Conservation (phyloP, 768 basidiomycete species). For the Tricholoma furcatifolium region DNA sequence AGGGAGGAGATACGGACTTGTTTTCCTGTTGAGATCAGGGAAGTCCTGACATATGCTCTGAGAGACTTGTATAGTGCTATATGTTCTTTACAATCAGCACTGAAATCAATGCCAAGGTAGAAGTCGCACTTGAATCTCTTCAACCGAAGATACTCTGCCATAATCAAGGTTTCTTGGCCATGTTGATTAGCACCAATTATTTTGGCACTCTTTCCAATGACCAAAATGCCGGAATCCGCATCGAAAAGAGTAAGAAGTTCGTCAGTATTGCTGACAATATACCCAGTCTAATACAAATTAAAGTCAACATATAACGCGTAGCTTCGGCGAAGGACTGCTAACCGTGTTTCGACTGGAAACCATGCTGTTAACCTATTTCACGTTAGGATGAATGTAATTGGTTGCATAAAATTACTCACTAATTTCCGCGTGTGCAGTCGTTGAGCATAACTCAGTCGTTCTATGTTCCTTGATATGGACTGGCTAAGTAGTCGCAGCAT, state of each 20-base stretch:
- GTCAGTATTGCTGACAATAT: constrained; percentile 78
- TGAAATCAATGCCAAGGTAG: not conserved
- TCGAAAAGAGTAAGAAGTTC: constrained; percentile 78
- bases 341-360: constrained; percentile 64
- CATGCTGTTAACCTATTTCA: constrained; percentile 63
- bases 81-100: not conserved
- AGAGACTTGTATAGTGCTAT: constrained; percentile 67
- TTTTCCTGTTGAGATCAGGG: constrained; percentile 63
- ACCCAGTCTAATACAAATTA: constrained; percentile 46
- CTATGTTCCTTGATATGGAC: constrained; percentile 77
- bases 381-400: constrained; percentile 5
- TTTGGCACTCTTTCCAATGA: constrained; percentile 70
- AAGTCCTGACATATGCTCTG: constrained; percentile 69
- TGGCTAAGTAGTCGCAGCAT: constrained; percentile 80
- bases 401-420: constrained; percentile 31
- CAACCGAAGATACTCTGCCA: constrained; percentile 76
- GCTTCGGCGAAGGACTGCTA: constrained; percentile 11
- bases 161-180: constrained; percentile 75
- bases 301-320: not conserved
- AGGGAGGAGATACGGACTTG: constrained; percentile 26
- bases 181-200: constrained; percentile 68
- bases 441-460: constrained; percentile 75
- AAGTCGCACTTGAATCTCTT: constrained; percentile 57
- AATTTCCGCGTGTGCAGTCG: constrained; percentile 74
- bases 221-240: constrained; percentile 71